Percentiles rank a stretch among this genome's conserved stretches.
These are phyloP conservation scores for Helicocarpus griseus DNA, from an alignment of 2,329 filamentous ascomycete genomes.

Conservation along the genomic window DNA sequence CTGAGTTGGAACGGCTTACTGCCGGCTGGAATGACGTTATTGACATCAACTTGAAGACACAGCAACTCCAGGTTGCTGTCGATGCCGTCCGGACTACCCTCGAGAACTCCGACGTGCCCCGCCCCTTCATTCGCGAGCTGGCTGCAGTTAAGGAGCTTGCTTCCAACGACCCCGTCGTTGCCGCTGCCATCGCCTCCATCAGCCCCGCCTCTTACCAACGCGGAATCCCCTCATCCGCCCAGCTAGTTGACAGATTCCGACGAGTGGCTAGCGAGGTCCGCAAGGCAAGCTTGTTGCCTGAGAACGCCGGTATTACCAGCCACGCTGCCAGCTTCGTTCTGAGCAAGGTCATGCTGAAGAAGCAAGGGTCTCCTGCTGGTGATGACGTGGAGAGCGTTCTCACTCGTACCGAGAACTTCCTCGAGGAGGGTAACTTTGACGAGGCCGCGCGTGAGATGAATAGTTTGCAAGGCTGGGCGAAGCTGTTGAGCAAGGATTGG, in stretches of 20 bases:
- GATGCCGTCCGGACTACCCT: slow-evolving; percentile 83
- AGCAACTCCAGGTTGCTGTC: slow-evolving; percentile 91
- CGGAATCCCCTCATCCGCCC: slow-evolving; percentile 71
- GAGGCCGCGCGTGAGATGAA: slow-evolving; percentile 93
- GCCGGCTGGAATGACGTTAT: slow-evolving; percentile 84
- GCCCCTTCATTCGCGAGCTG: slow-evolving; percentile 84
- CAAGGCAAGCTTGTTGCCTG: slow-evolving; percentile 85
- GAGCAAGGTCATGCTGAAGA: slow-evolving; percentile 94
- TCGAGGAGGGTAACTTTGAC: slow-evolving; percentile 91
- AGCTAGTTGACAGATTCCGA: slow-evolving; percentile 91
- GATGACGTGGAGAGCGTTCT: slow-evolving; percentile 91
- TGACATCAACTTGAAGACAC: slow-evolving; percentile 81
- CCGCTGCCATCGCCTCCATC: slow-evolving; percentile 91
- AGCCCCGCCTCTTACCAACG: slow-evolving; percentile 89
- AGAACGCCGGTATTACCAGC: slow-evolving; percentile 86
- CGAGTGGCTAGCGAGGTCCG: slow-evolving; percentile 85
- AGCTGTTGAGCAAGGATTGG: slow-evolving; percentile 91
- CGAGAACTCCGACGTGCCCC: slow-evolving; percentile 61
- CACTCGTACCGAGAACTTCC: slow-evolving; percentile 73
- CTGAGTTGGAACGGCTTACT: slow-evolving; percentile 78
- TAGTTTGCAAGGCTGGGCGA: slow-evolving; percentile 82
- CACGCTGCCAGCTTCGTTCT: slow-evolving; percentile 84
- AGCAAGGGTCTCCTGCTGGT: slow-evolving; percentile 72
- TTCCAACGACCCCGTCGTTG: slow-evolving; percentile 71
- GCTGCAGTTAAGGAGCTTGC: slow-evolving; percentile 91